Base-by-base conservation (phyloP, 2,329 filamentous ascomycete species). In the Beauveria sp. region DNA sequence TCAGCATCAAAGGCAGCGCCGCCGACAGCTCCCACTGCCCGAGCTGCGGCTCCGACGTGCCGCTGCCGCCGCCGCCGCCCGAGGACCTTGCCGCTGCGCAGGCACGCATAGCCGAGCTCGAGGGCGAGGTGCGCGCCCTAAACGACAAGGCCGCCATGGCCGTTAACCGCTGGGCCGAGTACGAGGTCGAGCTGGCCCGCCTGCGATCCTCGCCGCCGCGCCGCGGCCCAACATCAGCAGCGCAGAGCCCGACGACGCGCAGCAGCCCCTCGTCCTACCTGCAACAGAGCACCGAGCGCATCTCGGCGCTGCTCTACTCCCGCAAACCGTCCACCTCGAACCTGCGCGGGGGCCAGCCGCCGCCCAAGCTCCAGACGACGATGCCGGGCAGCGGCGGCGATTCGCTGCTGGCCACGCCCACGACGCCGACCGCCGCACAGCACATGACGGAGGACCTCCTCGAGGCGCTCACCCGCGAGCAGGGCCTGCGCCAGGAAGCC, bases 111-210 rank as follows among this genome's bases (percentile, higher is more conserved):
- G 76, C 80, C 65, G 87, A 91, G 68, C 80, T 93, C 50, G 85
- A 92, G 73, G 80, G 83, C 42, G 88, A 92, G 69, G 85, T 93
- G 60, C 81, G 83, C 61, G 74, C 86, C 60, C 80, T 93, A 63
- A 90, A 86, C 72, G 80, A 89, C 67, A 91, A 90, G 74, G 87
- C 88, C 61, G 82, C 86, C 3, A 83, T 85, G 40, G 79, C 79
- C 71, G 81, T 85, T 65, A 82, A 86, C 73, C 83, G 81, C 71
- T 87, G 83, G 82, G 88, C 89, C 69, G 88, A 91, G 76, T 92
- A 91, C 79, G 90, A 93, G 75, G 89, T 91, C 73, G 88, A 92
- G 72, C 81, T 92, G 46, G 79, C 84, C 50, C 78, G 75, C 50
- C 78, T 91, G 60, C 84, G 84, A 66, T 76, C 75, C 42, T 67